Conservation (phyloP, 2,329 filamentous ascomycete genomes). For the Rhexocercosporidium sp. region DNA sequence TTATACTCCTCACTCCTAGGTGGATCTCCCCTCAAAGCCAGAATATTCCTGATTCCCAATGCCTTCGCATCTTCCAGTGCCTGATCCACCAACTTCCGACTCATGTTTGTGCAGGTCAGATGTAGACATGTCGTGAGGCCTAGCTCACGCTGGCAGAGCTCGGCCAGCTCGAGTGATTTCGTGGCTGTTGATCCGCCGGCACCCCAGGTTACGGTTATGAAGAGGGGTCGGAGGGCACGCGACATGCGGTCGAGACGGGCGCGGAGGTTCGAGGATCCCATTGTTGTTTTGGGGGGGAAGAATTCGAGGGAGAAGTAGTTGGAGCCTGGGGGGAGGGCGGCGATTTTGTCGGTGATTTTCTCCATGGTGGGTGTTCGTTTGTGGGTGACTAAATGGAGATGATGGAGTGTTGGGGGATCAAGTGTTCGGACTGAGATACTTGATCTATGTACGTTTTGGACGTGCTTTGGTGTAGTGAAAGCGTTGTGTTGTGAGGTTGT, state of each 20-base stretch:
- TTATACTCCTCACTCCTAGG: slow-evolving; percentile 88
- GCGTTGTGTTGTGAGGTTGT: not conserved
- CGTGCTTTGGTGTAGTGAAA: not conserved
- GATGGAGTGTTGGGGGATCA: no score
- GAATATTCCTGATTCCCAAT: slow-evolving; percentile 89
- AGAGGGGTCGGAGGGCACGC: slow-evolving; percentile 85
- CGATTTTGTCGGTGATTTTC: slow-evolving; percentile 95
- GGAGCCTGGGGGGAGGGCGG: slow-evolving; percentile 79
- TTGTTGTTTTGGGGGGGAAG: slow-evolving; percentile 96
- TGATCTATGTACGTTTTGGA: not conserved
- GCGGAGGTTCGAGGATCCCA: slow-evolving; percentile 93
- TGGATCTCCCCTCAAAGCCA: slow-evolving; percentile 90
- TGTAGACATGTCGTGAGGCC: slow-evolving; percentile 94
- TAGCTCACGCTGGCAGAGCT: slow-evolving; percentile 91
- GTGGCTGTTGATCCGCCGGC: slow-evolving; percentile 90
- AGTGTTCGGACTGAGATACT: no score
- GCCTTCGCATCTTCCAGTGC: slow-evolving; percentile 89
- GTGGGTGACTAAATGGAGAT: not conserved
- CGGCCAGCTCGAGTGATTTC: slow-evolving; percentile 92
- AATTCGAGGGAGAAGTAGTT: slow-evolving; percentile 98
- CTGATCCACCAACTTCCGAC: slow-evolving; percentile 80
- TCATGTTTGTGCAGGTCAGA: slow-evolving; percentile 98
- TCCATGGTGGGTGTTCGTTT: slow-evolving; percentile 48
- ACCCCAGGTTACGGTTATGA: slow-evolving; percentile 98
- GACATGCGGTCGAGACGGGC: slow-evolving; percentile 95